These are phyloP conservation scores for Rhizopogon roseolus DNA, from an alignment of 768 basidiomycete species.

Conservation along the genomic window DNA sequence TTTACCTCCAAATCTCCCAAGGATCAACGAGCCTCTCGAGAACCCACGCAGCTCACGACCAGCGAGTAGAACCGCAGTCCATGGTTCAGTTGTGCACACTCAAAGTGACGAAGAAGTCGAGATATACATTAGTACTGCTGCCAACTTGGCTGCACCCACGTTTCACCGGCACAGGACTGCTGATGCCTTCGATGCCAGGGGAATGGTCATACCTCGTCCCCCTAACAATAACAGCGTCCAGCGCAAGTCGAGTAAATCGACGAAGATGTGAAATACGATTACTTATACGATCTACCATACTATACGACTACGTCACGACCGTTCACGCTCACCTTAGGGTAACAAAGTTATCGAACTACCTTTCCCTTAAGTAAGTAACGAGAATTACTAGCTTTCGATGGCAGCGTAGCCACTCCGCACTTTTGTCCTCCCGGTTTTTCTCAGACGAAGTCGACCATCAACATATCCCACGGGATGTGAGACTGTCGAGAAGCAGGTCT, in stretches of 20 bases:
- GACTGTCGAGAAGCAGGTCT: too few relatives aligned
- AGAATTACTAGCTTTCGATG: too few relatives aligned
- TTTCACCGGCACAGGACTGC: not conserved
- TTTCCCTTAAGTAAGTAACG: too few relatives aligned
- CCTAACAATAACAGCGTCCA: not conserved
- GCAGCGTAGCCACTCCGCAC: too few relatives aligned
- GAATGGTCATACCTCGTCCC: not conserved
- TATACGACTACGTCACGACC: not conserved
- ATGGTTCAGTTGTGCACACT: not conserved
- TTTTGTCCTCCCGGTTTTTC: too few relatives aligned
- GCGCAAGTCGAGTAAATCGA: too few relatives aligned
- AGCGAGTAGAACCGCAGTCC: not conserved
- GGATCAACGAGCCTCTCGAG: not conserved
- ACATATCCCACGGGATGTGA: too few relatives aligned
- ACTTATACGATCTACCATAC: too few relatives aligned
- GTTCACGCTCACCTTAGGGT: not conserved
- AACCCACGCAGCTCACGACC: not conserved
- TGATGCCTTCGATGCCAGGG: not conserved
- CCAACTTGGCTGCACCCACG: not conserved
- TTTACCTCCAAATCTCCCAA: not conserved
- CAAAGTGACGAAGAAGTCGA: not conserved
- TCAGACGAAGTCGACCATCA: too few relatives aligned
- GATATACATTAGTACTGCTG: not conserved
- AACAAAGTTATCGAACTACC: too few relatives aligned
- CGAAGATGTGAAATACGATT: not conserved